Evolutionary conservation across 257 asterid species (phyloP).

Genomic region (Rauvolfia tetraphylla): DNA sequence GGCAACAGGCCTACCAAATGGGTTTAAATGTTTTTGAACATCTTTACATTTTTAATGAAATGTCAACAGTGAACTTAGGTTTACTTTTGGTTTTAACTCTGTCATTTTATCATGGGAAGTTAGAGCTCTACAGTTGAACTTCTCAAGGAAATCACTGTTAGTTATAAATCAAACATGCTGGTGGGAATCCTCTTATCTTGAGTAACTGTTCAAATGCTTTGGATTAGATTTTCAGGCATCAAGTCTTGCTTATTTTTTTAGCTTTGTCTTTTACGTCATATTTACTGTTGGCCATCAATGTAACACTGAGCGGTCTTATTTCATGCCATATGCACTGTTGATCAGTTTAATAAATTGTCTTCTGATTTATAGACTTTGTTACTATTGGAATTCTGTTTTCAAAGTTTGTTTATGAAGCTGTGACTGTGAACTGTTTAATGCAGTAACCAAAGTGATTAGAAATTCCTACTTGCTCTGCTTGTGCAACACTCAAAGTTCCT

Average conservation of each 20-base stretch:
- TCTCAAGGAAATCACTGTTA: not conserved
- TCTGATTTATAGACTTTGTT: not conserved
- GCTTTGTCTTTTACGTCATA: not conserved
- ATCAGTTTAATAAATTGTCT: not conserved
- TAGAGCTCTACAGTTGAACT: not conserved
- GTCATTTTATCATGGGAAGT: not conserved
- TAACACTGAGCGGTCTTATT: not conserved
- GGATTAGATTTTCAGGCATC: no score
- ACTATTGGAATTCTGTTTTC: not conserved
- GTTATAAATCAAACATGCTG: not conserved
- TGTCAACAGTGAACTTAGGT: not conserved
- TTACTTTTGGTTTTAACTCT: not conserved
- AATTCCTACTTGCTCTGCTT: not conserved
- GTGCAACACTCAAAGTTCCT: not conserved
- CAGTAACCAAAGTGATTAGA: not conserved
- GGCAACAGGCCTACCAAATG: not conserved
- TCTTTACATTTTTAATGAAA: not conserved
- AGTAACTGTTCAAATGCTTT: not conserved
- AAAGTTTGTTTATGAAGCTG: not conserved
- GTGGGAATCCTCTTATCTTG: not conserved
- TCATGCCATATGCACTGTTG: not conserved
- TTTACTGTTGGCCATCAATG: not conserved
- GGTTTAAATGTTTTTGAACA: not conserved
- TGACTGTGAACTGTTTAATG: not conserved
- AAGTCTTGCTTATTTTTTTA: no score